A percentile compares a stretch with the other conserved stretches of the same genome.
phyloP scores from a whole-genome alignment of 2,329 filamentous ascomycete species.

The Diplodia intermedia region DNA sequence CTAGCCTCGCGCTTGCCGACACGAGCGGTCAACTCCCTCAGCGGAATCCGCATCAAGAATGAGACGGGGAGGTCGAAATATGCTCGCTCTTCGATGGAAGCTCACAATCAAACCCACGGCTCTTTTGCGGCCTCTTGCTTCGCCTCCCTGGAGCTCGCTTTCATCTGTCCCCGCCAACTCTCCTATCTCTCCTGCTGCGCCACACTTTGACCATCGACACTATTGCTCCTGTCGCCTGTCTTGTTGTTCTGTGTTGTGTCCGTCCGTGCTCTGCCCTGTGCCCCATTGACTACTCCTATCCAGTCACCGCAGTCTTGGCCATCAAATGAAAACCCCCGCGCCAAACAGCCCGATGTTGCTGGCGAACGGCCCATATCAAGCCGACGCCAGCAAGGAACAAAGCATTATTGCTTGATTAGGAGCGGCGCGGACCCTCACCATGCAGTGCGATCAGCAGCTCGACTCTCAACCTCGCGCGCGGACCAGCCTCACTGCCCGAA shows the following conservation, averaged over 20 bases:
- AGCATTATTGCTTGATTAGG: neutral
- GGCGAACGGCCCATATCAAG: neutral
- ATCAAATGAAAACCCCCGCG: neutral
- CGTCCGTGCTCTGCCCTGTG: neutral
- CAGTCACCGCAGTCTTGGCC: neutral
- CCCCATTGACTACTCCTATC: neutral
- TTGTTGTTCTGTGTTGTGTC: too few relatives aligned
- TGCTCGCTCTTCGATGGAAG: neutral
- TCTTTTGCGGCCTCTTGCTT: neutral
- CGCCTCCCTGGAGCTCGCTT: neutral
- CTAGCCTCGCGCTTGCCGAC: neutral
- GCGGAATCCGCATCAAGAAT: neutral
- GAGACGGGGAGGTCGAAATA: neutral
- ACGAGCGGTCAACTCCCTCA: neutral
- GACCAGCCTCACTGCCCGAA: neutral
- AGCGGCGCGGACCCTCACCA: neutral
- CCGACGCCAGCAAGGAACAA: neutral
- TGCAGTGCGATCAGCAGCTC: neutral
- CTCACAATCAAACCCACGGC: conserved; percentile 13
- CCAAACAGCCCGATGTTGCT: neutral
- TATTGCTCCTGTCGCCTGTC: neutral
- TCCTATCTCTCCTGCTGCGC: conserved; percentile 1
- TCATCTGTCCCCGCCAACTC: neutral
- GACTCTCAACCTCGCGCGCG: neutral
- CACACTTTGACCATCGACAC: neutral